Evolutionary conservation across 768 basidiomycete genomes (phyloP), one percentile per base, ranked within the genome.

Genomic region (Fomitopsis serialis): DNA sequence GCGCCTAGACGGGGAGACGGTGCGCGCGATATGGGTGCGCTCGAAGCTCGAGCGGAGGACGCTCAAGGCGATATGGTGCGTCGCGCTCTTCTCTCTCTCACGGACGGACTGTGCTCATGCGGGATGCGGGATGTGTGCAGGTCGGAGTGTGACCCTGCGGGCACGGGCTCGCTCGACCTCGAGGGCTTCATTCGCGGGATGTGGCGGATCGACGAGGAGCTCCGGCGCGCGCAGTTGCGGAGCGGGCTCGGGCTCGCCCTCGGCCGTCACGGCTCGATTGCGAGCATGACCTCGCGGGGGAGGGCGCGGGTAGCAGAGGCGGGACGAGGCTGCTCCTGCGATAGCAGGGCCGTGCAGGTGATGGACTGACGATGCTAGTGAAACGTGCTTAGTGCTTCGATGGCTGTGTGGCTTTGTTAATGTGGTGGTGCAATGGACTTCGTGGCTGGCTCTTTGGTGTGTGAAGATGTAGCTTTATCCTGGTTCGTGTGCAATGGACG

Each of bases 131-230:
- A n/a, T n/a, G n/a, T n/a, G n/a, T n/a, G 32, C 56, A 91, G 89
- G 89, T 74, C 72, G 48, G 88, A 89, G 61, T 89, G 84, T 58
- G 88, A 91, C 66, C 67, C 77, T 2, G 66, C 68, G 2, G 65
- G 70, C 4, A 71, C 68, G 27, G 88, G 87, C 2, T 73, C 73
- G n/a, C 72, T 92, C 11, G 78, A 82, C 57, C 71, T 80, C 4
- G 85, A 87, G 17, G 72, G 72, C 17, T 92, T 92, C 58, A 78
- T 82, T 37, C 78, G 76, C 57, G 90, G 88, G 48, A 90, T 91
- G 87, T 91, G 89, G 89, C 80, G 82, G 35, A 87, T 92, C 25
- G 89, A 92, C 68, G 87, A 89, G 66, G 89, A 90, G 59, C 78
- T 92, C 12, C 74, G 85, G n/a, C 77, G 80, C 44, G 75, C 78